A percentile compares a stretch with the other conserved stretches of the same genome.
phyloP scores from a whole-genome alignment of 2,329 filamentous ascomycete genomes.

The Talaromyces sp. region DNA sequence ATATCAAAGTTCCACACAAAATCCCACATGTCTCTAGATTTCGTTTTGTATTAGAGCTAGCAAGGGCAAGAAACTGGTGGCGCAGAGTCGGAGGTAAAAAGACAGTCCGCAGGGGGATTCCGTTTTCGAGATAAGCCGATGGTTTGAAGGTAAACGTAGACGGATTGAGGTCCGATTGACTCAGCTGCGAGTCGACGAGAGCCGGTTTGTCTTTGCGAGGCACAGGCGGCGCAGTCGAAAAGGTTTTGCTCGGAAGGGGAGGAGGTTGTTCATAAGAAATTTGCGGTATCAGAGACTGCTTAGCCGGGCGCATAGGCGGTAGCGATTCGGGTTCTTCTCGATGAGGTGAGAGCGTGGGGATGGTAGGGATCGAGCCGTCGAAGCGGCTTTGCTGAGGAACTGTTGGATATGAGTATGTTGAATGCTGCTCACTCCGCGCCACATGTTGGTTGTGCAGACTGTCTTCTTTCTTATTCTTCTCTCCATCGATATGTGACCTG shows the following conservation, averaged over 20 bases:
- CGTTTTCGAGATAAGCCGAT: slow-evolving; percentile 83
- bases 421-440: slow-evolving; percentile 11
- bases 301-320: slow-evolving; percentile 36
- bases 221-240: slow-evolving; percentile 15
- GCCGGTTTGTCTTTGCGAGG: slow-evolving; percentile 21
- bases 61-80: slow-evolving; percentile 66
- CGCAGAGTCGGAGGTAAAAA: slow-evolving; percentile 78
- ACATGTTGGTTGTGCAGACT: slow-evolving; percentile 13
- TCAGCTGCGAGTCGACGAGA: slow-evolving; percentile 15
- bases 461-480: slow-evolving; percentile 6
- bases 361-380: slow-evolving; percentile 18
- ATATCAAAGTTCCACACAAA: slow-evolving; percentile 81
- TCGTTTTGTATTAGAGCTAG: slow-evolving; percentile 66
- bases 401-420: slow-evolving; percentile 38
- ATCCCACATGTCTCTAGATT: slow-evolving; percentile 96
- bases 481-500: slow-evolving; percentile 18
- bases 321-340: slow-evolving; percentile 14
- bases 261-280: slow-evolving; percentile 17
- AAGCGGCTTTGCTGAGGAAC: slow-evolving; percentile 33
- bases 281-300: slow-evolving; percentile 19
- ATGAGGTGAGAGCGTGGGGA: slow-evolving; percentile 14
- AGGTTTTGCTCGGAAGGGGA: slow-evolving; percentile 23
- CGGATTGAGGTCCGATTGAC: slow-evolving; percentile 26
- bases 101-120: slow-evolving; percentile 76
- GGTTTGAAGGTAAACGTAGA: slow-evolving; percentile 73